phyloP scores from a whole-genome alignment of 805 yeast species.

The Saturnispora saitoi region DNA sequence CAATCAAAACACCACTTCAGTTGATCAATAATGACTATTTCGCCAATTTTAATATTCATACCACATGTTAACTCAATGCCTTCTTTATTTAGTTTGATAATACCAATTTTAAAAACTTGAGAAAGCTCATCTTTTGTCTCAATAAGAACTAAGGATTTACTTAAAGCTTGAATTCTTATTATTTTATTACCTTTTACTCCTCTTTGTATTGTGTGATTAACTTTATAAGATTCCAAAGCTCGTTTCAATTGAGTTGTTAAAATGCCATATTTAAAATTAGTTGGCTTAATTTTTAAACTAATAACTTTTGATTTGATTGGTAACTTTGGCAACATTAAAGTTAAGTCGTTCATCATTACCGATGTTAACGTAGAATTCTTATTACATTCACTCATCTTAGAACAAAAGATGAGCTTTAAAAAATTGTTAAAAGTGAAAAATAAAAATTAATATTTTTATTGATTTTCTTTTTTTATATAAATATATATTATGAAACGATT shows the following conservation, averaged over 20 bases:
- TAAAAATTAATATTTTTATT: not conserved
- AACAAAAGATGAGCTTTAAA: not conserved
- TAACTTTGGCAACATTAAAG: not conserved
- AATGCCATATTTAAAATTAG: not conserved
- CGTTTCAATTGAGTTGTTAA: not conserved
- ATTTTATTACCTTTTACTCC: not conserved
- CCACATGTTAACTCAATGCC: slow-evolving; percentile 12
- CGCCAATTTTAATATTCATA: slow-evolving; percentile 10
- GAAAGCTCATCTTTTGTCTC: not conserved
- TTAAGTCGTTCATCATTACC: not conserved
- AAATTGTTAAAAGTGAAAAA: not conserved
- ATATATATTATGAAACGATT: not conserved
- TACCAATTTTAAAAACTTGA: slow-evolving; percentile 1
- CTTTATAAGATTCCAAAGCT: not conserved
- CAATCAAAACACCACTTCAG: slow-evolving; percentile 15
- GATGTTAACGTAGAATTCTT: not conserved
- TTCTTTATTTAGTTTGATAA: slow-evolving; percentile 11
- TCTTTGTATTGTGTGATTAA: slow-evolving; percentile 7
- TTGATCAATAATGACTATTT: not conserved
- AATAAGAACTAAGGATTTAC: slow-evolving; percentile 9
- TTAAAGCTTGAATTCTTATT: not conserved
- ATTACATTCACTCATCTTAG: not conserved
- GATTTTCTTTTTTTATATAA: not conserved
- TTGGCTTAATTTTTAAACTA: not conserved
- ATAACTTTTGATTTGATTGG: not conserved